These are phyloP conservation scores for Nicotiana tomentosiformis DNA, from an alignment of 257 asterid species.

Conservation along the genomic window DNA sequence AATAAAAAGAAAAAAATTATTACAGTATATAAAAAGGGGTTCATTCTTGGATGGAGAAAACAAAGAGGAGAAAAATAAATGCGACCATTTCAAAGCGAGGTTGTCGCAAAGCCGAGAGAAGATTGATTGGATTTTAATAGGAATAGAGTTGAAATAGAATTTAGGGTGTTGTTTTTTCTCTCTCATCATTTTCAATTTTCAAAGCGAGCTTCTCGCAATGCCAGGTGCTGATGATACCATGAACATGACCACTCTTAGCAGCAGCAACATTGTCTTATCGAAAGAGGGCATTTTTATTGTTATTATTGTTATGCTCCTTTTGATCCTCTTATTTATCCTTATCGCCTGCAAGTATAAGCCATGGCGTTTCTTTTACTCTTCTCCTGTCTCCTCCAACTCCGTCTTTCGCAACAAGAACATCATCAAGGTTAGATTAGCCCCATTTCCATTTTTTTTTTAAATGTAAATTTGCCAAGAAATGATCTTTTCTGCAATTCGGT, in stretches of 20 bases:
- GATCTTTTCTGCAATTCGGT: constrained; percentile 1
- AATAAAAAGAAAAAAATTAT: no score
- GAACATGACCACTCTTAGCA: constrained; percentile 13
- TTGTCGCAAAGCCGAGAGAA: background rate
- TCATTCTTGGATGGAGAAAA: background rate
- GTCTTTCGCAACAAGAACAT: constrained; percentile 32
- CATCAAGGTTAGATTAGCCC: constrained; percentile 48
- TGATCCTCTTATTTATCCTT: constrained; percentile 57
- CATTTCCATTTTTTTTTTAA: background rate
- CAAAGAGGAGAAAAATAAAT: background rate
- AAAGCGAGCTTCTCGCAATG: constrained; percentile 28
- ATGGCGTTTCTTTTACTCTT: constrained; percentile 52
- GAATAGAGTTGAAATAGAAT: background rate
- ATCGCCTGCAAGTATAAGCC: constrained; percentile 82
- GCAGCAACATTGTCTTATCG: constrained; percentile 30
- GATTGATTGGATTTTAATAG: constrained; percentile 2
- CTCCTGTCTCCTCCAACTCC: constrained; percentile 34
- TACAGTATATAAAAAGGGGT: no score
- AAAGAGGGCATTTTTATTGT: constrained; percentile 21
- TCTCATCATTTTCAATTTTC: background rate
- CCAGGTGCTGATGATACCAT: constrained; percentile 19
- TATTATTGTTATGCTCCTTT: constrained; percentile 67
- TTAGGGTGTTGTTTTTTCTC: constrained; percentile 16
- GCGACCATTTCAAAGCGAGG: constrained; percentile 16
- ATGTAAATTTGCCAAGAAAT: background rate